phyloP scores from a whole-genome alignment of 495 filamentous ascomycete genomes.

The Talaromyces liani region DNA sequence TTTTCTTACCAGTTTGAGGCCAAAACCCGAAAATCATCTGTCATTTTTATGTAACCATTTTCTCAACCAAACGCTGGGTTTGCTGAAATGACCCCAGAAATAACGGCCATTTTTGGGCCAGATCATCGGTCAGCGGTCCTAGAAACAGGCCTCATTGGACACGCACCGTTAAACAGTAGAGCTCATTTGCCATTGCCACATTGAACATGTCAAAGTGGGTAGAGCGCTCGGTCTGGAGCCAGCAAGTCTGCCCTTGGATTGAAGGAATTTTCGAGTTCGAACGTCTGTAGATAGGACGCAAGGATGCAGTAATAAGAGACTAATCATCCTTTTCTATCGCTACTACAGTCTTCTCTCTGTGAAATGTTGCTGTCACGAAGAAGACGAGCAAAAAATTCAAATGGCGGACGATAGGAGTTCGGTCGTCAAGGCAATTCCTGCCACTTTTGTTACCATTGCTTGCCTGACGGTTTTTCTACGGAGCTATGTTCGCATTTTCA shows the following conservation, averaged over 20 bases:
- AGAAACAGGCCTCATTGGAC: background rate
- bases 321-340: background rate
- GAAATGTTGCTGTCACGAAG: background rate
- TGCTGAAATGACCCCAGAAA: background rate
- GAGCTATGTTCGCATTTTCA: slow-evolving; percentile 32
- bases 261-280: background rate
- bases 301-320: background rate
- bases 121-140: background rate
- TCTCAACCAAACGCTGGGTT: no score
- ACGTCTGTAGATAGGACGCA: background rate
- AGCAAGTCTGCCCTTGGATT: no score
- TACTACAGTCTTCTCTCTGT: background rate
- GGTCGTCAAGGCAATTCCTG: slow-evolving; percentile 27
- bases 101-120: background rate
- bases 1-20: background rate
- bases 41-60: background rate
- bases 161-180: background rate
- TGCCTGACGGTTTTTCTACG: slow-evolving; percentile 28
- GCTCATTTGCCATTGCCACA: background rate
- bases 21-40: background rate
- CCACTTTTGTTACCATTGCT: slow-evolving; percentile 31
- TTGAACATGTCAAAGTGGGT: background rate
- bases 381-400: background rate
- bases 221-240: background rate
- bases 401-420: slow-evolving; percentile 18